Conservation (phyloP, 768 basidiomycete species). For the Mycena vitilis region DNA sequence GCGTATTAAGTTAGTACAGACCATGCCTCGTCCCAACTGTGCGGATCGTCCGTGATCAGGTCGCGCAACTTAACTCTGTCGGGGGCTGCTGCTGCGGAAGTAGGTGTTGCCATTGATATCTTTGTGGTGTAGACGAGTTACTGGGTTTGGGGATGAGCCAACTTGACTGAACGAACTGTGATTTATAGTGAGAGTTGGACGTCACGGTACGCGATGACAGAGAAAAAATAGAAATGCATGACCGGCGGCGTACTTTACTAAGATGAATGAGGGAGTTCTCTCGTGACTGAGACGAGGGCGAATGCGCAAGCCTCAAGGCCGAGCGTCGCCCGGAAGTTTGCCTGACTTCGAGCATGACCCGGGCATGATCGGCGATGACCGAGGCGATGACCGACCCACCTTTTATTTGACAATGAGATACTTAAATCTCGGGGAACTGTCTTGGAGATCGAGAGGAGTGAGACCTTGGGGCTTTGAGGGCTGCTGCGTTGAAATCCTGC, state of each 20-base stretch:
- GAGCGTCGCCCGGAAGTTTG: no score
- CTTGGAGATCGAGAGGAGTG: no score
- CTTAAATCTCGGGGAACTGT: no score
- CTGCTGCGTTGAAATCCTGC: no score
- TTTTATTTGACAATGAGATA: no score
- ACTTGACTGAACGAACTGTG: background rate
- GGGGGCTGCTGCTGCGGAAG: background rate
- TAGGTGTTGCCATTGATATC: background rate
- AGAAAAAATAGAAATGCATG: background rate
- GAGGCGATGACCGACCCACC: no score
- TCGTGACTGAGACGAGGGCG: background rate
- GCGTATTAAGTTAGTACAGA: no score
- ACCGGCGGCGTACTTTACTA: no score
- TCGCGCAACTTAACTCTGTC: slow-evolving; percentile 14
- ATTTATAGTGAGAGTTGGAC: background rate
- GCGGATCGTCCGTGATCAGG: slow-evolving; percentile 35
- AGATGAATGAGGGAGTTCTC: background rate
- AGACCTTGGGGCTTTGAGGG: no score
- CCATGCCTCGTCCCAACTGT: slow-evolving; percentile 38
- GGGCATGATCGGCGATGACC: slow-evolving; percentile 25
- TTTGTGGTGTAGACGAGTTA: background rate
- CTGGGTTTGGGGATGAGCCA: background rate
- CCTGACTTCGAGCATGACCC: background rate
- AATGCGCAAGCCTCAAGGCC: no score
- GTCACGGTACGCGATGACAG: slow-evolving; percentile 16